Conservation (phyloP, 116 monocot genomes). For the Trichopus zeylanicus region DNA sequence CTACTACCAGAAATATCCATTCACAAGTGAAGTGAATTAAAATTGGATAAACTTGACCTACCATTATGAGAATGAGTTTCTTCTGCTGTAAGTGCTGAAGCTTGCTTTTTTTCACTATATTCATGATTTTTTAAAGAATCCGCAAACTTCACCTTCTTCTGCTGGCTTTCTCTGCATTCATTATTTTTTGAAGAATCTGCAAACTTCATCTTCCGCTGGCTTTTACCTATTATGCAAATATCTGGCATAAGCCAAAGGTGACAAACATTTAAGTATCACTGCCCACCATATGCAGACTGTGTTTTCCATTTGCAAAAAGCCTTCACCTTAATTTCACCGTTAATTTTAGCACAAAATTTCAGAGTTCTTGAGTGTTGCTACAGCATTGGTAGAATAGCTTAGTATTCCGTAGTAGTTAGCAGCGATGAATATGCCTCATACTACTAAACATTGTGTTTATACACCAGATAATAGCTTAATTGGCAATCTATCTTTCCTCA, state of each 20-base stretch:
- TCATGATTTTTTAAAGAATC: neutral
- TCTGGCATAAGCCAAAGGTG: neutral
- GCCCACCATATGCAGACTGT: too few species aligned
- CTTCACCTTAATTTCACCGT: too few species aligned
- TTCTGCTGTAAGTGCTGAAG: neutral
- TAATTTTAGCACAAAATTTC: too few species aligned
- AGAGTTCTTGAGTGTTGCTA: too few species aligned
- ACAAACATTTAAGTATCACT: neutral
- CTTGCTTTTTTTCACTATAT: neutral
- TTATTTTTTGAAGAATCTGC: neutral
- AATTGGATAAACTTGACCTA: neutral
- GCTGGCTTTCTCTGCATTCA: neutral
- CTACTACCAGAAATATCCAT: neutral
- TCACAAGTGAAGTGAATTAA: neutral
- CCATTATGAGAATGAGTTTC: neutral
- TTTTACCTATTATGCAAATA: neutral
- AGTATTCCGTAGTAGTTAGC: too few species aligned
- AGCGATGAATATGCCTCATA: too few species aligned
- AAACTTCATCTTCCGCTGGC: conserved; percentile 1
- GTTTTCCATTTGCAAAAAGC: too few species aligned
- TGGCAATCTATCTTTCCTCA: too few species aligned
- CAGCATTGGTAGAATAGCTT: too few species aligned
- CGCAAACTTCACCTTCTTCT: conserved; percentile 2
- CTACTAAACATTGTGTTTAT: too few species aligned
- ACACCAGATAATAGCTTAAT: too few species aligned